Evolutionary conservation across 176 grass and related monocot genomes (phyloP).

Genomic region (Olyra latifolia): DNA sequence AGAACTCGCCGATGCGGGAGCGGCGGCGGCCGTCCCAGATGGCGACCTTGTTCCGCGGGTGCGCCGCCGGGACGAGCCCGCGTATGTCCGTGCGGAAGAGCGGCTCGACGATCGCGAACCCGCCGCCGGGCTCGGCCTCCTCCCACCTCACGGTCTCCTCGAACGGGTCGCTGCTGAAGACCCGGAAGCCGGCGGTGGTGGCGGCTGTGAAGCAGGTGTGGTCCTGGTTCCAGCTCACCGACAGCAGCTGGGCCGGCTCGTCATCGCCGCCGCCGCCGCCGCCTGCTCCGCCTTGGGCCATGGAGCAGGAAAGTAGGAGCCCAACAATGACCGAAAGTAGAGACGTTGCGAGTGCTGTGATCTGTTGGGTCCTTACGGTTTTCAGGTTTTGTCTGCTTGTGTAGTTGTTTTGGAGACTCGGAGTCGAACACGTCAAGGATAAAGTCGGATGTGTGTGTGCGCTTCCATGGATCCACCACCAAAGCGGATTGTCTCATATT

Average conservation of each 20-base stretch:
- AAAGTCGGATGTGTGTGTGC: no score
- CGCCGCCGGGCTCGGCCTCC: conserved; percentile 45
- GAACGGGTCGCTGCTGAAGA: conserved; percentile 54
- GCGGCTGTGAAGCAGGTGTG: conserved; percentile 55
- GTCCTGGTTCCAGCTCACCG: conserved; percentile 77
- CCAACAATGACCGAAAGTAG: no score
- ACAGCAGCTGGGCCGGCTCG: conserved; percentile 31
- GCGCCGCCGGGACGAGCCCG: conserved; percentile 36
- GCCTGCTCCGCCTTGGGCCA: conserved; percentile 16
- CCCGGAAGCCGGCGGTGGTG: conserved; percentile 57
- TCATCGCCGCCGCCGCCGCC: neutral
- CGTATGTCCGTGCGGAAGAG: conserved; percentile 53
- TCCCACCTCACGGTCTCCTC: conserved; percentile 55
- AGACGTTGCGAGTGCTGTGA: no score
- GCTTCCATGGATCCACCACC: no score
- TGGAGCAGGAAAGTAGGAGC: neutral
- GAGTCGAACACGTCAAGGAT: no score
- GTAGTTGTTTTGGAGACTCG: no score
- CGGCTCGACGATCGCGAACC: conserved; percentile 64
- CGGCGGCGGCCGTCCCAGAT: conserved; percentile 49
- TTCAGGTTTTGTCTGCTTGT: no score
- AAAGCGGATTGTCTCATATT: no score
- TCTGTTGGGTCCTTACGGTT: no score
- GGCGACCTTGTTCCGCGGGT: conserved; percentile 30
- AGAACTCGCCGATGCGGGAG: conserved; percentile 23